phyloP scores from a whole-genome alignment of 345 rosid species.

The Rhodomyrtus tomentosa region DNA sequence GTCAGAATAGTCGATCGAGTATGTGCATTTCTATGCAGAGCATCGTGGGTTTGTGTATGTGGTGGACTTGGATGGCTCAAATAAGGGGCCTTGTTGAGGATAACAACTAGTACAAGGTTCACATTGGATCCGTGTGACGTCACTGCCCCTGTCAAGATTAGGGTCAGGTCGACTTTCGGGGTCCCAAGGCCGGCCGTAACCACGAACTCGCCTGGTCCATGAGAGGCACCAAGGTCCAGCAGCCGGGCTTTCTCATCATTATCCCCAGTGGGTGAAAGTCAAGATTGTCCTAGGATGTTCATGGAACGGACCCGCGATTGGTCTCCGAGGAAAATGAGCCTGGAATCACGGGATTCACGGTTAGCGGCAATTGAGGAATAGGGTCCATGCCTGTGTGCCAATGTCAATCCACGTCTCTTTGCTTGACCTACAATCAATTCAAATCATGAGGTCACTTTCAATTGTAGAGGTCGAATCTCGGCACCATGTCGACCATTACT shows the following conservation, averaged over 20 bases:
- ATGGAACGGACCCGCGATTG: neutral
- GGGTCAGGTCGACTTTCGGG: neutral
- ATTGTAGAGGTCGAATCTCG: neutral
- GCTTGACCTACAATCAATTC: neutral
- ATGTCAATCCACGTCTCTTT: neutral
- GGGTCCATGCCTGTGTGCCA: neutral
- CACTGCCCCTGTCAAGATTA: constrained; percentile 14
- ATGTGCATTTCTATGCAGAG: neutral
- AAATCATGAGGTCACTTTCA: no score
- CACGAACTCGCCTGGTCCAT: neutral
- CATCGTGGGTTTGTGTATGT: constrained; percentile 3
- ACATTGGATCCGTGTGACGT: constrained; percentile 10
- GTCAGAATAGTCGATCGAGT: neutral
- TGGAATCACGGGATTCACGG: neutral
- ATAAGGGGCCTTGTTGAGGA: neutral
- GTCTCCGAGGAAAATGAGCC: neutral
- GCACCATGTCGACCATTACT: neutral
- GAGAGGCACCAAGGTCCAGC: neutral
- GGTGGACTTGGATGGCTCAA: constrained; percentile 9
- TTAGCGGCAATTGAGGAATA: neutral
- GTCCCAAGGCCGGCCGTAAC: constrained; percentile 12
- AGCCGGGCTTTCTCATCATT: neutral
- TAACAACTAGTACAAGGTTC: neutral
- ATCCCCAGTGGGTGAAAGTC: neutral
- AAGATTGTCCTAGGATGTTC: neutral